Evolutionary conservation across 352 stramenopile genomes (phyloP), one percentile per base, ranked within the genome.

Genomic region (Phytophthora chlamydospora): DNA sequence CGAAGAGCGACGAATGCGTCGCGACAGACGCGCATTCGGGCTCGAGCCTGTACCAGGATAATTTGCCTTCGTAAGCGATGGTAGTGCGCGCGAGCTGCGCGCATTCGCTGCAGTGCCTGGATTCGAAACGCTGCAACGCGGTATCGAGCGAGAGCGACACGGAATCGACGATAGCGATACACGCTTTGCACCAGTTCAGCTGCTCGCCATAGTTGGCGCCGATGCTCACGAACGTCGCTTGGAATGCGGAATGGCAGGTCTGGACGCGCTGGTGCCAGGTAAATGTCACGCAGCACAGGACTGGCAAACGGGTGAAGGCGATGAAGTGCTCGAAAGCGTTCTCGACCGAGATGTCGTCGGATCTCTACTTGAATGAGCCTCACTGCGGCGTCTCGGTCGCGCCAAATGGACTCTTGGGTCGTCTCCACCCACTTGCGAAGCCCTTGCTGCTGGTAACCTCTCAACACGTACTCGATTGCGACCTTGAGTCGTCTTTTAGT

Each of bases 401-500:
- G 39, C 83, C 83, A 95, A 10, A 95, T 90, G 13, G 75, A 58
- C 17, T 74, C 27, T 44, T 83, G 84, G 1, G 75, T 85, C 0
- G 66, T 65, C 21, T 78, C 59, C 13, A 86, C 38, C 84, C 86
- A 95, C 38, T 79, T 80, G 8, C 55, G 44, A 14, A 90, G 41
- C 6, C 76, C 83, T 51, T 93, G 84, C 40, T 85, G 66, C 44
- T 85, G 68, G 43, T 85, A 91, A 2, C 74, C 73, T n/a, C 72
- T 71, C 32, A 93, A 29, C 4, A 95, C 82, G 48, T 77, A 86
- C n/a, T 79, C 80, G 34, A 93, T 84, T 6, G 85, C 81, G 33
- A 85, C 76, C 31, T 73, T 67, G 16, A 95, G 68, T 0, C 81
- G 75, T 53, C 79, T 89, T 46, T 82, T 73, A 38, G 75, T 71